phyloP scores from a whole-genome alignment of 371 early-diverging fungal species.

The Mortierella sp. region DNA sequence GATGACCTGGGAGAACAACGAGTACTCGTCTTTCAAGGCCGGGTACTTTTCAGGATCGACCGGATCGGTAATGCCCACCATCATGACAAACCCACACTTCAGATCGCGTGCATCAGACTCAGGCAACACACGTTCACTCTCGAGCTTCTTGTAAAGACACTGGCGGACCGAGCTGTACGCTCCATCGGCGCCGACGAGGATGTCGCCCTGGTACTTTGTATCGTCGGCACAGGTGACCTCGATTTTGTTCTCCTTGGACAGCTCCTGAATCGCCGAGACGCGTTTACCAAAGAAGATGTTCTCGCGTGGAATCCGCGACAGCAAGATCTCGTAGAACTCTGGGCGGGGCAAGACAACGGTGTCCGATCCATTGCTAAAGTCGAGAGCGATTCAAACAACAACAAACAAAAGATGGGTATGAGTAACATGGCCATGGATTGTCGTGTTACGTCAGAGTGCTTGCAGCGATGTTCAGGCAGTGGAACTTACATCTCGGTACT shows the following conservation, averaged over 20 bases:
- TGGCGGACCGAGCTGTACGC: conserved; percentile 23
- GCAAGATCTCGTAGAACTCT: conserved; percentile 17
- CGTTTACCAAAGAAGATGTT: conserved; percentile 15
- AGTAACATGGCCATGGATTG: too few relatives aligned
- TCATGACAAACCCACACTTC: conserved; percentile 16
- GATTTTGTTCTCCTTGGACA: neutral
- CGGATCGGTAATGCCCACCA: conserved; percentile 5
- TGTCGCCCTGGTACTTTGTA: conserved; percentile 14
- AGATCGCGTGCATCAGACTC: conserved; percentile 18
- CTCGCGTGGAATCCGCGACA: conserved; percentile 14
- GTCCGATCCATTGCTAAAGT: neutral
- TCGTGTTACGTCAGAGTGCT: neutral
- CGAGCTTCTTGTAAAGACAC: conserved; percentile 15
- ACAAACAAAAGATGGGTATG: neutral
- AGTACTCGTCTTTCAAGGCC: neutral
- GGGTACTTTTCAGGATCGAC: neutral
- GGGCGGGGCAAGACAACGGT: conserved; percentile 1
- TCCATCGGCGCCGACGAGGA: conserved; percentile 22
- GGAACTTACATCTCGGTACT: conserved; percentile 5
- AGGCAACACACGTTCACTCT: neutral
- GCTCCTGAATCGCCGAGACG: neutral
- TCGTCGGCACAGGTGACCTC: conserved; percentile 14
- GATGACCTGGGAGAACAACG: neutral
- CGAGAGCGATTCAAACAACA: neutral
- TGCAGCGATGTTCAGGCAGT: neutral